Conservation (phyloP, 2,329 filamentous ascomycete genomes). For the Podosphaera xanthii region DNA sequence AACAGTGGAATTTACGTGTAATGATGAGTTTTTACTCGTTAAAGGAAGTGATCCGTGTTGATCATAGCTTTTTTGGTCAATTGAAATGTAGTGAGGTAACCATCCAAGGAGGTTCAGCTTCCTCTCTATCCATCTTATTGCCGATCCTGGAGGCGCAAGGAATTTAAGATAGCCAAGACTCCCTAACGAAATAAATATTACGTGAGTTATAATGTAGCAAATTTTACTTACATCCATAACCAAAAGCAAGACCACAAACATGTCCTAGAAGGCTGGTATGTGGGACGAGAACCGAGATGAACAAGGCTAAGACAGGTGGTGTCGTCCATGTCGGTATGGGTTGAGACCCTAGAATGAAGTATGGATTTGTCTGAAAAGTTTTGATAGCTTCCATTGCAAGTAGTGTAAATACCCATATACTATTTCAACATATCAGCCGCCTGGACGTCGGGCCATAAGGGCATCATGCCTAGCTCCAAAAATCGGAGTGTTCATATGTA, state of each 20-base stretch:
- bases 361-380: conserved; percentile 60
- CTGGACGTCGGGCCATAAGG: no score
- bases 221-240: conserved; percentile 52
- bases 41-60: conserved; percentile 72
- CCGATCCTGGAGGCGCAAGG: conserved; percentile 71
- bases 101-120: conserved; percentile 68
- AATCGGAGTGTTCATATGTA: conserved; percentile 49
- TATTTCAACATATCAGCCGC: conserved; percentile 19
- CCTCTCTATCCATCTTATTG: conserved; percentile 67
- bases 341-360: conserved; percentile 37
- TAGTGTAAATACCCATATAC: conserved; percentile 81
- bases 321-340: conserved; percentile 83
- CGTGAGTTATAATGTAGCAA: neutral
- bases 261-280: conserved; percentile 72
- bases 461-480: conserved; percentile 52
- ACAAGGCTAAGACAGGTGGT: conserved; percentile 53
- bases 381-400: conserved; percentile 69
- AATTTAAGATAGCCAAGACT: conserved; percentile 77
- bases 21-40: conserved; percentile 18
- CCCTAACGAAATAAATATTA: conserved; percentile 23
- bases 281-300: conserved; percentile 56
- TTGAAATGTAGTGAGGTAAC: conserved; percentile 76
- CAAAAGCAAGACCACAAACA: conserved; percentile 58
- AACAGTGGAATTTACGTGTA: conserved; percentile 22
- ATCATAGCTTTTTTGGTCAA: conserved; percentile 90